These are phyloP conservation scores for Salix udensis DNA, from an alignment of 345 rosid species.

Conservation along the genomic window DNA sequence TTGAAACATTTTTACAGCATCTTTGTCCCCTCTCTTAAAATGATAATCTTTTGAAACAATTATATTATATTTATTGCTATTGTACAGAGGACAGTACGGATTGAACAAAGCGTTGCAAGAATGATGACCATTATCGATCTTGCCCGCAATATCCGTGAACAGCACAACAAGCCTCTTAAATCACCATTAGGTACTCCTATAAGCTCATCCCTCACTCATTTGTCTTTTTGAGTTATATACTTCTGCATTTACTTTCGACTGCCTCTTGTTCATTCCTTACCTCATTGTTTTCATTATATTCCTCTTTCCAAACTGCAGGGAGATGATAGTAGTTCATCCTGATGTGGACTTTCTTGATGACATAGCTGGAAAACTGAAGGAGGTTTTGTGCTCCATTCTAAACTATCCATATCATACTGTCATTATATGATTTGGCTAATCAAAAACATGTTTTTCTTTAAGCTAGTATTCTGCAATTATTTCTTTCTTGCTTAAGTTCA, in stretches of 20 bases:
- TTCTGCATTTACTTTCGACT: not conserved
- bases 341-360: conserved; percentile 85
- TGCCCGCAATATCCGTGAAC: conserved; percentile 95
- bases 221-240: not conserved
- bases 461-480: not conserved
- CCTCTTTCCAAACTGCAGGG: conserved; percentile 42
- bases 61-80: conserved; percentile 10
- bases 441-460: not conserved
- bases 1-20: no score
- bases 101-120: conserved; percentile 89
- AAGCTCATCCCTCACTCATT: conserved; percentile 4
- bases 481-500: not conserved
- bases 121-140: conserved; percentile 96
- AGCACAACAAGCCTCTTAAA: conserved; percentile 85
- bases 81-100: conserved; percentile 72
- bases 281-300: not conserved
- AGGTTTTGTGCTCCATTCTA: conserved; percentile 46
- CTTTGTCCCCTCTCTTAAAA: not conserved
- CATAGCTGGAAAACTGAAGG: conserved; percentile 82
- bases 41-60: not conserved
- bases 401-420: not conserved
- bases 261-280: not conserved
- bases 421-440: not conserved
- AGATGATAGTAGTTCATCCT: conserved; percentile 88
- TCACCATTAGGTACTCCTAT: conserved; percentile 71